Evolutionary conservation across 1,284 basidiomycete species (phyloP), one percentile per base, ranked within the genome.

Genomic region (Athelia psychrophila): DNA sequence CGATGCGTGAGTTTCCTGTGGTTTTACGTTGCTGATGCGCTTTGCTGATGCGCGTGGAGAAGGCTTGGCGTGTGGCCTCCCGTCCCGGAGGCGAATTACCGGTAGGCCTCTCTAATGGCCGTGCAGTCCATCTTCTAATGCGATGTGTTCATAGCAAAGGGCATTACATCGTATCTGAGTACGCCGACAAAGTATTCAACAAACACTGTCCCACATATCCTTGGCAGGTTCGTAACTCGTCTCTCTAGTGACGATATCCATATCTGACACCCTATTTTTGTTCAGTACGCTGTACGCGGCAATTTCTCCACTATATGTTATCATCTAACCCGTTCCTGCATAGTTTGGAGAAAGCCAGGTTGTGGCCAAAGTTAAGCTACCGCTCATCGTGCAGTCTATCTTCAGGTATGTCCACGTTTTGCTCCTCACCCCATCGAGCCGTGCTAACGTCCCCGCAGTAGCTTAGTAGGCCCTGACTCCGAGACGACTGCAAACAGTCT

Each of bases 31-130:
- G 23, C n/a, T 32, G n/a, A 25, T 30, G 27, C 54, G 18, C 32
- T 36, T 6, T 30, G 45, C 51, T 54, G 48, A 42, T 50, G 33
- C 33, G 36, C 53, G 60, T 6, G 27, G 13, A 5, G 23, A 61
- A 93, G 91, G 42, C 75, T 73, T 5, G 80, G 80, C 3, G 80
- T 84, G 48, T 94, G 91, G 91, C 91, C 91, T 2, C 92, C 91
- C 19, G 71, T 80, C 18, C 89, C 91, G 1, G 84, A 86, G 54
- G 76, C 78, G 33, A 93, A 94, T 63, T 94, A 93, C 65, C 80
- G 91, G 86, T 86, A 51, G 52, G 73, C 55, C 6, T 51, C 47
- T 33, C 5, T 15, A 51, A 46, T 40, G 47, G 20, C 38, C n/a
- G 5, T 42, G 8, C n/a, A 8, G 22, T 18, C 8, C 38, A 18